Percentiles rank a stretch among this genome's conserved stretches.
Conservation (phyloP, 108 stramenopile species). For the Cyclotella kingstonii region DNA sequence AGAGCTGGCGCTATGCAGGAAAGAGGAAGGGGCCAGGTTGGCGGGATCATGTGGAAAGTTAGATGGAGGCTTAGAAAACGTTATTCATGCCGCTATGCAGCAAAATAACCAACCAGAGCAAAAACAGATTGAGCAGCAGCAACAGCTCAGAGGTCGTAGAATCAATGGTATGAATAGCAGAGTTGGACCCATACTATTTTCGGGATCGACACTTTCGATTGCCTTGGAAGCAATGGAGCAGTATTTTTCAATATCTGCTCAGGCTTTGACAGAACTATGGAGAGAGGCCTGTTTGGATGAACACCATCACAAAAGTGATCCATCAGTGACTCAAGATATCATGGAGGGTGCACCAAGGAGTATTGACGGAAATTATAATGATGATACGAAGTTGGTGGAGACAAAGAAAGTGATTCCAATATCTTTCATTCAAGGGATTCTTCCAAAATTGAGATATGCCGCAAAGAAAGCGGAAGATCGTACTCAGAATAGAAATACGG, state of each 20-base stretch:
- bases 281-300: constrained; percentile 27
- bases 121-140: too few species aligned
- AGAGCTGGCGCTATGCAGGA: constrained; percentile 6
- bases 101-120: too few species aligned
- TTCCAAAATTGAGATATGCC: constrained; percentile 37
- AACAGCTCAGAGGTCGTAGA: too few species aligned
- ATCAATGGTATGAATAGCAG: not conserved
- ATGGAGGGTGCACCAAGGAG: too few species aligned
- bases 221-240: constrained; percentile 53
- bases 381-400: too few species aligned
- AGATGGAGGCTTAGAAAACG: constrained; percentile 1
- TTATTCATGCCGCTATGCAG: not conserved
- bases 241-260: constrained; percentile 42
- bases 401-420: not conserved
- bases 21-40: constrained; percentile 16
- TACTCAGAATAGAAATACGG: constrained; percentile 34
- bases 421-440: constrained; percentile 25
- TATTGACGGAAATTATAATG: constrained; percentile 1
- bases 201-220: constrained; percentile 20
- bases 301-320: constrained; percentile 2
- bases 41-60: not conserved
- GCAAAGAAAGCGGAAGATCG: constrained; percentile 41
- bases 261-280: constrained; percentile 47
- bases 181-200: constrained; percentile 41
- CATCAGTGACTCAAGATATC: too few species aligned